Evolutionary conservation across 371 early-diverging fungal species (phyloP).

Genomic region (Nematocida ausubeli): DNA sequence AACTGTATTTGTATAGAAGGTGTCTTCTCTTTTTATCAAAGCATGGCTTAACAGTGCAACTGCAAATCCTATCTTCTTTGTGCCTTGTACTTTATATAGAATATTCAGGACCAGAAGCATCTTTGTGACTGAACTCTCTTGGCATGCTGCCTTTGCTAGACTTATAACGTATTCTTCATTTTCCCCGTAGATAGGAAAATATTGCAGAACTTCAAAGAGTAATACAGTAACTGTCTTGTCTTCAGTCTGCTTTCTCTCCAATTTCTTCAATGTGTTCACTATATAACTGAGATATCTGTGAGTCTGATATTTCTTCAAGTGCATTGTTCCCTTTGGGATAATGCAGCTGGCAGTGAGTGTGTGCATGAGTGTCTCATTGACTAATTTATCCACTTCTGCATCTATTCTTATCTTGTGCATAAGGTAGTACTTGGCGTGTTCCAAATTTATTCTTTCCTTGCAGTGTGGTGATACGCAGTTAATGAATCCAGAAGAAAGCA

Average conservation of each 20-base stretch:
- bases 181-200: conserved; percentile 12
- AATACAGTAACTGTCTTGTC: not conserved
- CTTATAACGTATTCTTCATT: conserved; percentile 38
- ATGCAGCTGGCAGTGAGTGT: not conserved
- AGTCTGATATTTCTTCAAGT: conserved; percentile 11
- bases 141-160: conserved; percentile 11
- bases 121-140: not conserved
- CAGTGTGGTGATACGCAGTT: not conserved
- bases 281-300: conserved; percentile 15
- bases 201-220: conserved; percentile 5
- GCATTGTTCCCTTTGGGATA: not conserved
- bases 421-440: conserved; percentile 12
- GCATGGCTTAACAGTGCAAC: conserved; percentile 12
- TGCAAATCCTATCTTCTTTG: conserved; percentile 33
- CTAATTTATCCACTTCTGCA: conserved; percentile 24
- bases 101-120: conserved; percentile 30
- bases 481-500: not conserved
- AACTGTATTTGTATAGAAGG: conserved; percentile 4
- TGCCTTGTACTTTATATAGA: conserved; percentile 13
- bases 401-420: conserved; percentile 43
- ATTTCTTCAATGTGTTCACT: conserved; percentile 22
- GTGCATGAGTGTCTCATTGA: not conserved
- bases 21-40: not conserved
- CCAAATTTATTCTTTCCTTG: not conserved
- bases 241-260: conserved; percentile 18